phyloP scores from a whole-genome alignment of 2,329 filamentous ascomycete species.

The Lasiodiplodia citricola region DNA sequence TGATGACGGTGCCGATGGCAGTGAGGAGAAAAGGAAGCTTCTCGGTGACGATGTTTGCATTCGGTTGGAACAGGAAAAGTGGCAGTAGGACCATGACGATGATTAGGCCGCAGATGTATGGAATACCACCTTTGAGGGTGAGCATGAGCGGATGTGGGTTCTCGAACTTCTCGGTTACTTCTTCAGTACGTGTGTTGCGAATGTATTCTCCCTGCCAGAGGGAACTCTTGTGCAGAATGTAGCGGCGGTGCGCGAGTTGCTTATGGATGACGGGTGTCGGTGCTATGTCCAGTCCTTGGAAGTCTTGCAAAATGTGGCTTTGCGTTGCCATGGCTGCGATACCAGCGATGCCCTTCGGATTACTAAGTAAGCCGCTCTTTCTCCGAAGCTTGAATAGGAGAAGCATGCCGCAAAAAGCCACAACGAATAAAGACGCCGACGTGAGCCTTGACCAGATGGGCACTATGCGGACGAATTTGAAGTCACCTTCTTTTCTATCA shows the following conservation, averaged over 20 bases:
- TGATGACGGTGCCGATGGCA: constrained; percentile 67
- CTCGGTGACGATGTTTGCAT: constrained; percentile 60
- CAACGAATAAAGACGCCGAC: constrained; percentile 60
- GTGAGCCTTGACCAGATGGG: constrained; percentile 67
- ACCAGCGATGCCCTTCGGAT: constrained; percentile 75
- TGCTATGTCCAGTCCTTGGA: constrained; percentile 72
- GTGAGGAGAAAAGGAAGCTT: constrained; percentile 71
- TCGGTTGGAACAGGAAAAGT: constrained; percentile 64
- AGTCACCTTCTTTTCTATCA: constrained; percentile 49
- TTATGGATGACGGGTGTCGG: constrained; percentile 71
- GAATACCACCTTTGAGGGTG: constrained; percentile 62
- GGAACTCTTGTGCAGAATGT: constrained; percentile 72
- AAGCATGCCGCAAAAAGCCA: constrained; percentile 62
- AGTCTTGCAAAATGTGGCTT: constrained; percentile 75
- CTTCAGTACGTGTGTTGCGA: constrained; percentile 52
- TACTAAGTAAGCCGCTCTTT: constrained; percentile 68
- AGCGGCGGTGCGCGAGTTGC: constrained; percentile 68
- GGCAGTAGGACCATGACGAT: constrained; percentile 65
- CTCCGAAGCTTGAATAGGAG: constrained; percentile 67
- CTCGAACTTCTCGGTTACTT: constrained; percentile 53
- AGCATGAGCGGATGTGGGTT: constrained; percentile 72
- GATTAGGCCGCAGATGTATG: constrained; percentile 64
- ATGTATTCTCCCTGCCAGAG: constrained; percentile 67
- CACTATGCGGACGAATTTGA: constrained; percentile 63
- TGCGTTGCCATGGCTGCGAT: constrained; percentile 77